Evolutionary conservation across 441 rosid species (phyloP).

Genomic region (Pelargonium citronellum): DNA sequence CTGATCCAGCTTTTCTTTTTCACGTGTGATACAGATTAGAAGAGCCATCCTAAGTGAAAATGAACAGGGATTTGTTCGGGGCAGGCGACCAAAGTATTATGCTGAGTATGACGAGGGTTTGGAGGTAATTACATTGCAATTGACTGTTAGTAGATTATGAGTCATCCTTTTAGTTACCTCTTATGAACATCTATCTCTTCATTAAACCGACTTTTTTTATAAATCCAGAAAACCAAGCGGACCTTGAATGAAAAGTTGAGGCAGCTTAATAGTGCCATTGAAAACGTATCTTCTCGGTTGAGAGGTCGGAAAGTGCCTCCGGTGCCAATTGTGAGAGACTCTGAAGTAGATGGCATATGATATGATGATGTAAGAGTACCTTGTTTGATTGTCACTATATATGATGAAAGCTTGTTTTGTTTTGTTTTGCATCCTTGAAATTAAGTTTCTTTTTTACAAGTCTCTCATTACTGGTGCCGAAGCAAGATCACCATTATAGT

Average conservation of each 20-base stretch:
- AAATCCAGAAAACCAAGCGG: constrained; percentile 67
- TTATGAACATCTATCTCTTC: not conserved
- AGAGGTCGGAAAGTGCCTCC: constrained; percentile 55
- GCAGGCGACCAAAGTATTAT: constrained; percentile 61
- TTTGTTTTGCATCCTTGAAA: too few species aligned
- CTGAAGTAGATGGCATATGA: constrained; percentile 42
- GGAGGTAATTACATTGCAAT: constrained; percentile 39
- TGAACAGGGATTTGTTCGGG: constrained; percentile 68
- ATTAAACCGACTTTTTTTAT: constrained; percentile 6
- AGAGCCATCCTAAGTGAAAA: constrained; percentile 69
- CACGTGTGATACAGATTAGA: constrained; percentile 44
- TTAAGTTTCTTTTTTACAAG: too few species aligned
- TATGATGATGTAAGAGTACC: too few species aligned
- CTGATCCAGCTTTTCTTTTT: constrained; percentile 19
- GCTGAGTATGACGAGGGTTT: constrained; percentile 52
- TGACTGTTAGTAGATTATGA: not conserved
- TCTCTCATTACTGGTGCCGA: too few species aligned
- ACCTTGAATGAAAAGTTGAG: constrained; percentile 72
- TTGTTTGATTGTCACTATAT: too few species aligned
- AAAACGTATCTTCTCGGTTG: constrained; percentile 80
- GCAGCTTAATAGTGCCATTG: constrained; percentile 87
- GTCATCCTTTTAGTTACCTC: not conserved
- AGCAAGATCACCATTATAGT: too few species aligned
- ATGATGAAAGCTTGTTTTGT: too few species aligned
- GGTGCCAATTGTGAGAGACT: constrained; percentile 46